A percentile compares a stretch with the other conserved stretches of the same genome.
Conservation (phyloP, 768 basidiomycete species). For the Podaxis mareebaensis region DNA sequence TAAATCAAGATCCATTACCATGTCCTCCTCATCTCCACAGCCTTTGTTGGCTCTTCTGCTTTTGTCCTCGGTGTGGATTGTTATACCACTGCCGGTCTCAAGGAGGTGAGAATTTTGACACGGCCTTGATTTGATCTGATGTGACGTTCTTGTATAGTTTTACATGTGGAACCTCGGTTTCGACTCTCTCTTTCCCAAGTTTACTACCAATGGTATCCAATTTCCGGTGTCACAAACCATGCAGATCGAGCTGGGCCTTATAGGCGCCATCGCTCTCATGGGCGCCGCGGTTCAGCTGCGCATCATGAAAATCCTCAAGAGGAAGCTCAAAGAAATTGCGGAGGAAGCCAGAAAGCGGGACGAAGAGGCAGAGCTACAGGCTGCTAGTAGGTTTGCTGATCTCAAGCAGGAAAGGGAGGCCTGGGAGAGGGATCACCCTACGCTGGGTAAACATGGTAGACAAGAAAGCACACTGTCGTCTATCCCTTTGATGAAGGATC, state of each 20-base stretch:
- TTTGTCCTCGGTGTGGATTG: constrained; percentile 95
- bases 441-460: constrained; percentile 58
- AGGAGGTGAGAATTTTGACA: constrained; percentile 62
- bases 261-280: constrained; percentile 81
- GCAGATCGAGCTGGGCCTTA: constrained; percentile 91
- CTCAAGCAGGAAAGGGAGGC: constrained; percentile 70
- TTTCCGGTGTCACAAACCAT: constrained; percentile 89
- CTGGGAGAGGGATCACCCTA: constrained; percentile 88
- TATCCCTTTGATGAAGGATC: constrained; percentile 67
- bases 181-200: constrained; percentile 75
- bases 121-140: constrained; percentile 14
- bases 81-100: constrained; percentile 87
- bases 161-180: constrained; percentile 97
- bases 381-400: constrained; percentile 66
- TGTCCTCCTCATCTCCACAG: constrained; percentile 82
- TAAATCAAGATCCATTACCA: constrained; percentile 72
- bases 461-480: constrained; percentile 64
- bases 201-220: constrained; percentile 58
- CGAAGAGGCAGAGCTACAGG: constrained; percentile 72
- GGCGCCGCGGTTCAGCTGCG: constrained; percentile 90
- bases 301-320: constrained; percentile 76
- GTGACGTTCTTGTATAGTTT: constrained; percentile 53
- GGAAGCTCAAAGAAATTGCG: constrained; percentile 77
- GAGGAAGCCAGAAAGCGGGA: constrained; percentile 73
- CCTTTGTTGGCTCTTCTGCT: constrained; percentile 86